Base-by-base conservation (phyloP, 164 flowering plant species). In the Umbilicus rupestris region DNA sequence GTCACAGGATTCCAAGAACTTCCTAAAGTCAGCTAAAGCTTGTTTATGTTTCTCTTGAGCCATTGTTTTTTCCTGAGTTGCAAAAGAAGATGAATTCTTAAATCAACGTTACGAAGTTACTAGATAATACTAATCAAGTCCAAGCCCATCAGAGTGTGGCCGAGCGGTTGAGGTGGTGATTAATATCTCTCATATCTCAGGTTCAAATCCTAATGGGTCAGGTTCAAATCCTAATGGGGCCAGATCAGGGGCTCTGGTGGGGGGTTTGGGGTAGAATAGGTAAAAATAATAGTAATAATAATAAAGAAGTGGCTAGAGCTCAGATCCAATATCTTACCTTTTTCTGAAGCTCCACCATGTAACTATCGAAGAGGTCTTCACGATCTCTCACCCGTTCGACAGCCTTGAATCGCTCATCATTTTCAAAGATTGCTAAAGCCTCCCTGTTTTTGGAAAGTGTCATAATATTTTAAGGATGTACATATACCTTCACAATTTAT, bases 371-470 rank as follows among this genome's bases (percentile, higher is more conserved):
- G 62, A 95, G 88, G 79, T 92, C 97, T 78, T 92, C 94, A 50
- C 97, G 90, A 47, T 95, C 99, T 79, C 92, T 83, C n/a, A 76
- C 63, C 63, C 92, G 82, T 71, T 92, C 97, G 72, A 92, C 87
- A 75, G 97, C 97, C 71, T 78, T 86, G 69, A 90, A 95, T 41
- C 99, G 86, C 66, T 90, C 99, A 85, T 92, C 98, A 71, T 85
- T 81, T 76, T 92, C 97, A 75, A 95, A 92, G 78, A 92, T 74
- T 70, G 73, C 71, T 41, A 83, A 64, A 74, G 91, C 96, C 81
- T 93, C 92, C 74, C 97, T 93, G 87, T 66, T 24, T 10, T 22
- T 37, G 71, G 69, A 44, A 70, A 46, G 16, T 10, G 19, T 26
- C 24, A 46, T 12, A 67, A 15, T 6, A n/a, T 3, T 62, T 35